These are phyloP conservation scores for Xylaria sp. DNA, from an alignment of 2,329 filamentous ascomycete genomes.

Conservation along the genomic window DNA sequence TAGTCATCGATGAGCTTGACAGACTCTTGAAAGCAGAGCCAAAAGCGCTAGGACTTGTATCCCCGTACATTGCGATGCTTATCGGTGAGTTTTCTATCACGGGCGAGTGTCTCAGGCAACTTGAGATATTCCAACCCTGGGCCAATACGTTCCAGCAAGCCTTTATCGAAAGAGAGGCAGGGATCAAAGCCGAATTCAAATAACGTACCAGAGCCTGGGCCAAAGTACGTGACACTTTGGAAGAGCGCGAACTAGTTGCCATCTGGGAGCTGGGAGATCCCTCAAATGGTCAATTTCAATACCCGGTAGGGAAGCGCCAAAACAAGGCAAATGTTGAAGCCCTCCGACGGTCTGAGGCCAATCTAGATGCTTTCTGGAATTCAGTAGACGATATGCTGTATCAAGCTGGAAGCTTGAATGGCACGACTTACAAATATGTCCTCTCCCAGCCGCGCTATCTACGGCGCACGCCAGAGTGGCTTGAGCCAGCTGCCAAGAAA, in stretches of 20 bases:
- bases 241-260: conserved; percentile 31
- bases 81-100: conserved; percentile 61
- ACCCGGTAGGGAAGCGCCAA: conserved; percentile 49
- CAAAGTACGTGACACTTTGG: conserved; percentile 35
- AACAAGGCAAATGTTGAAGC: conserved; percentile 41
- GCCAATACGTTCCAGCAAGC: conserved; percentile 54
- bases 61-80: conserved; percentile 49
- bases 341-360: conserved; percentile 40
- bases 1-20: conserved; percentile 61
- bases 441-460: conserved; percentile 53
- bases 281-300: conserved; percentile 55
- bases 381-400: conserved; percentile 37
- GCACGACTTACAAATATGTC: conserved; percentile 46
- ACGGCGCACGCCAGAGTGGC: conserved; percentile 62
- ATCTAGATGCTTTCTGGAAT: conserved; percentile 43
- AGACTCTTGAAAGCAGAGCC: conserved; percentile 55
- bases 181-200: conserved; percentile 47
- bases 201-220: conserved; percentile 32
- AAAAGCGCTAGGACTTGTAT: conserved; percentile 52
- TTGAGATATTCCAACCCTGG: conserved; percentile 62
- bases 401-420: conserved; percentile 40
- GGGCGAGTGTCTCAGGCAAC: conserved; percentile 56
- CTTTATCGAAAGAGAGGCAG: conserved; percentile 41
- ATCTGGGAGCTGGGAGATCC: conserved; percentile 49
- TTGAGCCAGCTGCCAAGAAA: conserved; percentile 51